Evolutionary conservation across 805 yeast species (phyloP).

Genomic region (Metschnikowia corniflorae): DNA sequence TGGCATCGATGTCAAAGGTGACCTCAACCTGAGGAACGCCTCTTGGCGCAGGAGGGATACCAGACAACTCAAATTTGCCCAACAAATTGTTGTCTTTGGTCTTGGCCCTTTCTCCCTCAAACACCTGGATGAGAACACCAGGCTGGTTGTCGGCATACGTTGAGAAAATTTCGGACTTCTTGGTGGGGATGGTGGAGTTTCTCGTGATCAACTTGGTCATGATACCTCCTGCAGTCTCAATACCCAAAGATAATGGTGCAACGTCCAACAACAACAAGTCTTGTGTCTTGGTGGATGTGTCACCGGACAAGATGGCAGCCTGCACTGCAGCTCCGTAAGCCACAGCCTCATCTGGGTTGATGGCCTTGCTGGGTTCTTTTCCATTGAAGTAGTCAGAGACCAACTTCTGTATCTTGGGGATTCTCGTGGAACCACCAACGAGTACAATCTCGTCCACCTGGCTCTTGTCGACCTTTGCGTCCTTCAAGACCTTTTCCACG

Average conservation of each 20-base stretch:
- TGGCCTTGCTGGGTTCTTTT: conserved; percentile 93
- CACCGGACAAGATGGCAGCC: conserved; percentile 96
- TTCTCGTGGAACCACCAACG: conserved; percentile 98
- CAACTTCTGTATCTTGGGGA: conserved; percentile 93
- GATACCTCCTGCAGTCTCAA: conserved; percentile 96
- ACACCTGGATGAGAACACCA: conserved; percentile 90
- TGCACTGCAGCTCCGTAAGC: conserved; percentile 99
- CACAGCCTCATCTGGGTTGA: conserved; percentile 98
- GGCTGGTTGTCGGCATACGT: conserved; percentile 97
- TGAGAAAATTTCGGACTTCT: conserved; percentile 91
- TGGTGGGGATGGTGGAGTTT: conserved; percentile 93
- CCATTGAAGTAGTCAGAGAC: conserved; percentile 97
- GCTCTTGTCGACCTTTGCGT: conserved; percentile 86
- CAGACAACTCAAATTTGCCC: conserved; percentile 82
- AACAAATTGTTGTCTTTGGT: conserved; percentile 89
- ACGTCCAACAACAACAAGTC: conserved; percentile 89
- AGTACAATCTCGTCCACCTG: conserved; percentile 88
- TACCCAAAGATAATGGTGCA: conserved; percentile 91
- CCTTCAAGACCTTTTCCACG: conserved; percentile 90
- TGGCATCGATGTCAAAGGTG: conserved; percentile 82
- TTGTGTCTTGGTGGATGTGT: conserved; percentile 93
- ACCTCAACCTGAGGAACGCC: conserved; percentile 91
- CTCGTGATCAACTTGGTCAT: conserved; percentile 94
- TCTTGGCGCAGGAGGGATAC: conserved; percentile 89
- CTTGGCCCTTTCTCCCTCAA: conserved; percentile 94